Evolutionary conservation across 257 asterid species (phyloP).

Genomic region (Jasminum sambac): DNA sequence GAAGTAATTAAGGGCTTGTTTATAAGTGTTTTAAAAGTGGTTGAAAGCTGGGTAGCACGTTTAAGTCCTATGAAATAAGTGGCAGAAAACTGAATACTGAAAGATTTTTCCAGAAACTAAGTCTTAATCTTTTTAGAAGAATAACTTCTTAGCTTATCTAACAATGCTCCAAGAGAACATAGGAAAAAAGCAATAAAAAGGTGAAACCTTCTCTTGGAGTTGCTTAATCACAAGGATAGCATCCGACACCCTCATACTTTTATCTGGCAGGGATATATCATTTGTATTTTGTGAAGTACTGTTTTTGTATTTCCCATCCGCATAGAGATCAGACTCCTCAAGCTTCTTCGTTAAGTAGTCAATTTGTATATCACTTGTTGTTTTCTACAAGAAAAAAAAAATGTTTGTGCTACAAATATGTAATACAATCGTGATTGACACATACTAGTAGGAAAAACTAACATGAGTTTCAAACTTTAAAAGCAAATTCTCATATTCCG

Average conservation of each 20-base stretch:
- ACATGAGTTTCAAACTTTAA: slow-evolving; percentile 75
- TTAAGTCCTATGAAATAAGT: too few relatives aligned
- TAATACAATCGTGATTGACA: slow-evolving; percentile 12
- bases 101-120: neutral
- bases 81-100: too few relatives aligned
- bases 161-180: neutral
- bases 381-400: slow-evolving; percentile 51
- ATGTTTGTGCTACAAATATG: slow-evolving; percentile 16
- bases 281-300: slow-evolving; percentile 28
- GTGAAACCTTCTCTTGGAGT: slow-evolving; percentile 83
- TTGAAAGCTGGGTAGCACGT: too few relatives aligned
- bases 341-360: slow-evolving; percentile 69
- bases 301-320: slow-evolving; percentile 39
- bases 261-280: slow-evolving; percentile 34
- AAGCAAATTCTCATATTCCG: slow-evolving; percentile 69
- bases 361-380: slow-evolving; percentile 52
- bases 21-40: too few relatives aligned
- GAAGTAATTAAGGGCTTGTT: neutral
- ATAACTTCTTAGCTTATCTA: neutral
- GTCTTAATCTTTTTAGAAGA: neutral
- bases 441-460: slow-evolving; percentile 37
- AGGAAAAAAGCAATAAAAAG: slow-evolving; percentile 23
- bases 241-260: slow-evolving; percentile 52
- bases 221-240: slow-evolving; percentile 71
- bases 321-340: slow-evolving; percentile 45